Conservation (phyloP, 2,329 filamentous ascomycete genomes). For the Fusarium sp. region DNA sequence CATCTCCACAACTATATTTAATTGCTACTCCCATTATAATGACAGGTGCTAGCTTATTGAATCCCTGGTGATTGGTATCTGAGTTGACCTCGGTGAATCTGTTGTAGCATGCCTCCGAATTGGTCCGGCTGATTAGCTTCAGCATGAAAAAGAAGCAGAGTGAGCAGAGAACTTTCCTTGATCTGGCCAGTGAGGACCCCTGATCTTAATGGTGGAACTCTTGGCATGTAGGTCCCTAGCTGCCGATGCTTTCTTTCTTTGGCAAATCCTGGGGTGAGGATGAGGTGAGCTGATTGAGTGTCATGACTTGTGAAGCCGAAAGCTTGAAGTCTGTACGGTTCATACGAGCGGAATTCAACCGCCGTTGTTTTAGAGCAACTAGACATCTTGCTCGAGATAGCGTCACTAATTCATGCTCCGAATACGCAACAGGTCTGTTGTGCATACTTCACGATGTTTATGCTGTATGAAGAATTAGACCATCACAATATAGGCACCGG, state of each 20-base stretch:
- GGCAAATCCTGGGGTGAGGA: constrained; percentile 35
- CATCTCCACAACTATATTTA: not conserved
- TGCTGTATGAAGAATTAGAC: not conserved
- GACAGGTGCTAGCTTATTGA: not conserved
- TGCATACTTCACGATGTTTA: constrained; percentile 26
- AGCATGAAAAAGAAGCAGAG: constrained; percentile 26
- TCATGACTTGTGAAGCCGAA: constrained; percentile 15
- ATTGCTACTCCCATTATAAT: not conserved
- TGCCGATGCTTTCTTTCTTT: constrained; percentile 23
- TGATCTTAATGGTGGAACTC: constrained; percentile 25
- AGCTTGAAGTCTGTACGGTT: constrained; percentile 13
- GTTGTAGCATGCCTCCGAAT: constrained; percentile 18
- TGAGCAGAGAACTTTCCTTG: constrained; percentile 25
- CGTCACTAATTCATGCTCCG: not conserved
- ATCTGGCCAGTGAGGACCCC: constrained; percentile 24
- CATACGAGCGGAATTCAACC: constrained; percentile 18
- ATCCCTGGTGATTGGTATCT: not conserved
- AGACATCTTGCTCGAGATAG: not conserved
- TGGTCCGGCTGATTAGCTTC: constrained; percentile 5
- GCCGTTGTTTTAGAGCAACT: not conserved
- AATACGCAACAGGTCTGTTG: constrained; percentile 33
- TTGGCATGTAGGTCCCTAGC: constrained; percentile 30
- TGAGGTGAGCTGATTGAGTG: constrained; percentile 31
- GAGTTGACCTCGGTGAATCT: constrained; percentile 46
- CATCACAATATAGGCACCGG: not conserved